A percentile compares a stretch with the other conserved stretches of the same genome.
These are phyloP conservation scores for Ophiocordyceps camponoti-leonardi DNA, from an alignment of 2,329 filamentous ascomycete genomes.

Conservation along the genomic window DNA sequence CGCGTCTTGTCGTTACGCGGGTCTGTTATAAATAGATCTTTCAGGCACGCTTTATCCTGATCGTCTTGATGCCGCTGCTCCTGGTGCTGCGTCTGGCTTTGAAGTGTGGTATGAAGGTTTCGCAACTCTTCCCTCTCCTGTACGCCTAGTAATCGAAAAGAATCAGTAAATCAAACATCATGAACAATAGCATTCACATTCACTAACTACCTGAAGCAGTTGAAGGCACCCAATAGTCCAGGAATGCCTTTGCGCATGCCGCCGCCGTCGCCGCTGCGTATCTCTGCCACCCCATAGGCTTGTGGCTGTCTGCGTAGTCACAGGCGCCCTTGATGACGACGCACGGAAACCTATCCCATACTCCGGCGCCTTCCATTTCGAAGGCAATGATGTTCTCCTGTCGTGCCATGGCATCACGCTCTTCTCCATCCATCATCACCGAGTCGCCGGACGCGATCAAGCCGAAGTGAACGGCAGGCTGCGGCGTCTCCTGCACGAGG, in stretches of 20 bases:
- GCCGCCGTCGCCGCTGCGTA: conserved; percentile 14
- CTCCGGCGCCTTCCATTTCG: conserved; percentile 17
- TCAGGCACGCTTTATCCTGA: conserved; percentile 6
- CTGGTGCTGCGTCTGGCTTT: background rate
- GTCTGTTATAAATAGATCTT: background rate
- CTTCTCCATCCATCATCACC: conserved; percentile 18
- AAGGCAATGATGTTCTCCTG: conserved; percentile 7
- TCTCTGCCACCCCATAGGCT: background rate
- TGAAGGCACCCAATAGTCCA: background rate
- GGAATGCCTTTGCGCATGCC: background rate
- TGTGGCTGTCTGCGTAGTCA: conserved; percentile 18
- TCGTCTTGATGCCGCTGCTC: background rate
- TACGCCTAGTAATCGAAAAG: no score
- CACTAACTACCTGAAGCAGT: background rate
- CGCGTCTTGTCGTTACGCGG: conserved; percentile 8
- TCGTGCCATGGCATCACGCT: conserved; percentile 18
- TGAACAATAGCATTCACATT: no score
- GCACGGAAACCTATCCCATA: conserved; percentile 14
- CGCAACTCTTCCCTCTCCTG: background rate
- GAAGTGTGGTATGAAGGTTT: background rate
- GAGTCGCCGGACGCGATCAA: conserved; percentile 19
- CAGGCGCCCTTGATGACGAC: conserved; percentile 19
- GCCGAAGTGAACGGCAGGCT: conserved; percentile 16
- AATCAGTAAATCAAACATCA: no score
- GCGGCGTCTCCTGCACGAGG: conserved; percentile 2